Base-by-base conservation (phyloP, 2,329 filamentous ascomycete genomes). In the Hypoxylon sp. region DNA sequence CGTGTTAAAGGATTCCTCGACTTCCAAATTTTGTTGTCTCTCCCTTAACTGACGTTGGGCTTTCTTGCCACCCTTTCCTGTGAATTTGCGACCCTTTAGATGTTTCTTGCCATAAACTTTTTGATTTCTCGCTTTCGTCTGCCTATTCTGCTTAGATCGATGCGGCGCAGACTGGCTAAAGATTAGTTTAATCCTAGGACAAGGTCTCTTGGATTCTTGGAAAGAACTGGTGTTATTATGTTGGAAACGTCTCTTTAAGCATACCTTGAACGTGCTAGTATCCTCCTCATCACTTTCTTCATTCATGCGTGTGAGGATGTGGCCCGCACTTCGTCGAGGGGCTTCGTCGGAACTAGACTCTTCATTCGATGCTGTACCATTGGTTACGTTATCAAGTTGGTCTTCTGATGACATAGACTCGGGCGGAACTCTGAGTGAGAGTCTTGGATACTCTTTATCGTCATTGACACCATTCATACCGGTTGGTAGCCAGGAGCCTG, bases 391-490 rank as follows among this genome's bases (percentile, higher is more conserved):
- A 17, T 83, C 81, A 70, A 79, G 78, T 33, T 83, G 81, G 56
- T 84, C 83, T 47, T 87, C 85, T 19, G 82, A 83, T 5, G 81
- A 81, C 1, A 74, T 77, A 0, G 78, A 75, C 3, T 79, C 76
- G 61, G 83, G 81, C 74, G 82, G 83, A 42, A 81, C 76, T 29
- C 87, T 82, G 42, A 85, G 81, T 33, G 80, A 81, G 47, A 86
- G 80, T 55, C 83, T 86, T 1, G 89, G 87, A 56, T 89, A 89
- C 1, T 83, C 77, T 69, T 86, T 88, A 29, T 84, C 84, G 17
- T 90, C 86, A 14, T 90, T 86, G 1, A 92, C 80, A 2, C 81
- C 82, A 22, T 87, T 87, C 87, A 90, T 94, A 0, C 92, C 93
- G 3, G 88, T 90, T 0, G 92, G 91, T 10, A 97, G 83, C 19